A percentile compares a stretch with the other conserved stretches of the same genome.
These are phyloP conservation scores for Petunia secreta DNA, from an alignment of 257 asterid species.

Conservation along the genomic window DNA sequence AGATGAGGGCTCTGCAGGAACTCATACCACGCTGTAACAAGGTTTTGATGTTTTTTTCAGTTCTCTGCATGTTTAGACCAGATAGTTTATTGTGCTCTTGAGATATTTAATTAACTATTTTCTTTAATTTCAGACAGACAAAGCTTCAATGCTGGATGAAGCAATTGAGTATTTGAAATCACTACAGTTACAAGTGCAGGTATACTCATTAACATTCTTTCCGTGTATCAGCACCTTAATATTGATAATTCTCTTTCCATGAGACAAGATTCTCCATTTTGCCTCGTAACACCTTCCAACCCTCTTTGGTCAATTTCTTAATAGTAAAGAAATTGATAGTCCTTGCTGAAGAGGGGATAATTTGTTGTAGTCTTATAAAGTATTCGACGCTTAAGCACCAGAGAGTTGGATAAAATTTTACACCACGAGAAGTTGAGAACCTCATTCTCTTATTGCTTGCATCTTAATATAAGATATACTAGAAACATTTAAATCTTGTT, in stretches of 20 bases:
- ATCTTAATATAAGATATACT: slow-evolving; percentile 6
- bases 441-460: neutral
- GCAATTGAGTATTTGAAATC: slow-evolving; percentile 86
- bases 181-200: slow-evolving; percentile 87
- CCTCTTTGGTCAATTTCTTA: neutral
- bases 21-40: slow-evolving; percentile 91
- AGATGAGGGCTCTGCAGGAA: slow-evolving; percentile 78
- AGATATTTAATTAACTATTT: neutral
- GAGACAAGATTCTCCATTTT: too few relatives aligned
- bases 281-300: neutral
- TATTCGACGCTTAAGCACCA: neutral
- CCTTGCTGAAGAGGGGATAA: neutral
- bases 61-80: neutral
- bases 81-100: neutral
- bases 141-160: slow-evolving; percentile 88
- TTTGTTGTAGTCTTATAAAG: neutral
- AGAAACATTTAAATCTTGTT: neutral
- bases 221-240: neutral
- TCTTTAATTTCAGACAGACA: slow-evolving; percentile 61
- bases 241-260: too few relatives aligned
- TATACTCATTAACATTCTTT: slow-evolving; percentile 27
- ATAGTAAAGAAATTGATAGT: neutral
- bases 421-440: neutral
- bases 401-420: neutral
- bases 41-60: slow-evolving; percentile 42